Conservation (phyloP, 2,329 filamentous ascomycete species). For the Hypoxylon sp. region DNA sequence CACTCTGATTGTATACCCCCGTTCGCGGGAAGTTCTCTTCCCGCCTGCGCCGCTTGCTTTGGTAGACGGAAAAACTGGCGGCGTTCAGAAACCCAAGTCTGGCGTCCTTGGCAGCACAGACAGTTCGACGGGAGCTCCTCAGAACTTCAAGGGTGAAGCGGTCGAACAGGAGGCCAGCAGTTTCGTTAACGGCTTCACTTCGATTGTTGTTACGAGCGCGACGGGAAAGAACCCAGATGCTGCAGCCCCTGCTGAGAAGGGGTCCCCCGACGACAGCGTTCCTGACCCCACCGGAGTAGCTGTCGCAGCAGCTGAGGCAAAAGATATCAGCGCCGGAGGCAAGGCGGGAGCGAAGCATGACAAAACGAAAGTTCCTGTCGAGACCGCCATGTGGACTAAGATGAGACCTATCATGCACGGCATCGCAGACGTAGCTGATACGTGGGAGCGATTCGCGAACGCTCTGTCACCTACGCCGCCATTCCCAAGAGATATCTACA, state of each 20-base stretch:
- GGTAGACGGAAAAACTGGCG: slow-evolving; percentile 76
- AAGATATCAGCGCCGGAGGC: slow-evolving; percentile 59
- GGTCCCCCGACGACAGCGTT: slow-evolving; percentile 43
- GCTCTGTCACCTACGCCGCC: slow-evolving; percentile 73
- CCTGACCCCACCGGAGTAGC: slow-evolving; percentile 56
- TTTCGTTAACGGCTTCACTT: slow-evolving; percentile 79
- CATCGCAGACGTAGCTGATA: slow-evolving; percentile 61
- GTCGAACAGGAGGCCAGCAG: slow-evolving; percentile 86
- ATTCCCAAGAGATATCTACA: slow-evolving; percentile 66
- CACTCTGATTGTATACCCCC: slow-evolving; percentile 73
- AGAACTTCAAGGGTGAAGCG: slow-evolving; percentile 85
- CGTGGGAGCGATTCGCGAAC: slow-evolving; percentile 55
- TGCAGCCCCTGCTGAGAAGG: slow-evolving; percentile 60
- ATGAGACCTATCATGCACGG: slow-evolving; percentile 78
- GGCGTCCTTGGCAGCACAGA: slow-evolving; percentile 81
- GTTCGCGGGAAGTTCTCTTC: slow-evolving; percentile 73
- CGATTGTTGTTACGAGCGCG: slow-evolving; percentile 78
- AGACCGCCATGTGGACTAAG: slow-evolving; percentile 80
- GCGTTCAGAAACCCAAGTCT: slow-evolving; percentile 80
- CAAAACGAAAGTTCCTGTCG: slow-evolving; percentile 83
- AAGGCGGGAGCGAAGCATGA: slow-evolving; percentile 68
- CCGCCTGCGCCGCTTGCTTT: slow-evolving; percentile 81
- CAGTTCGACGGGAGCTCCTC: slow-evolving; percentile 82
- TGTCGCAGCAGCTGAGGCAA: slow-evolving; percentile 55
- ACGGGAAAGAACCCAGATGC: slow-evolving; percentile 80